Percentiles rank a stretch among this genome's conserved stretches.
phyloP scores from a whole-genome alignment of 2,329 filamentous ascomycete species.

The Trichophyton schoenleinii region DNA sequence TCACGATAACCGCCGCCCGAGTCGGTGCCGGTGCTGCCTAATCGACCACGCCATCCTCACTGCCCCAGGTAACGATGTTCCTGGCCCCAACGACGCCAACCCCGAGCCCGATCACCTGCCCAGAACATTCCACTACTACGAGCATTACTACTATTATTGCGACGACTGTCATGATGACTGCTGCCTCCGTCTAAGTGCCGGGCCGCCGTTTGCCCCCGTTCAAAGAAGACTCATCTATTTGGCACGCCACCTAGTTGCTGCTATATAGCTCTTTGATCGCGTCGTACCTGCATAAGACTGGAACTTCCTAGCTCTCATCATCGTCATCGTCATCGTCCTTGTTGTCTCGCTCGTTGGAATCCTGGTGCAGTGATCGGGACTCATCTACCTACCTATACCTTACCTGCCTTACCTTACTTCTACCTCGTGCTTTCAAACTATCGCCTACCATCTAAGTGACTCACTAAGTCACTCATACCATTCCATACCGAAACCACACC shows the following conservation, averaged over 20 bases:
- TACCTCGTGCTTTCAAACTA: too few relatives aligned
- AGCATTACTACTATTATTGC: not conserved
- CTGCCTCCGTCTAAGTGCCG: not conserved
- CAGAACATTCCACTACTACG: not conserved
- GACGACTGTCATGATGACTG: not conserved
- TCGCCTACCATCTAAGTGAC: too few relatives aligned
- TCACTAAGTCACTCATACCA: too few relatives aligned
- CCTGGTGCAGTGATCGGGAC: too few relatives aligned
- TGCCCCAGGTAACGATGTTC: not conserved
- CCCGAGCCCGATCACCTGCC: not conserved
- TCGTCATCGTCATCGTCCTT: too few relatives aligned
- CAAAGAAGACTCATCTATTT: not conserved
- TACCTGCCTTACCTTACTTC: too few relatives aligned
- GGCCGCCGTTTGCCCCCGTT: not conserved
- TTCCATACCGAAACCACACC: conserved; percentile 1
- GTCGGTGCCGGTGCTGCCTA: not conserved
- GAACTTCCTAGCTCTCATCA: too few relatives aligned
- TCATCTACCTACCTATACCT: too few relatives aligned
- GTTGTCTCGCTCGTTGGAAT: too few relatives aligned
- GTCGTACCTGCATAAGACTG: not conserved
- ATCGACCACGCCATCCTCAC: not conserved
- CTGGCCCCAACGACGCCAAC: not conserved
- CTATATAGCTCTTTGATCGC: not conserved
- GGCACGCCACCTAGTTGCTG: not conserved
- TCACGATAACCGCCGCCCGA: not conserved